These are phyloP conservation scores for Nelumbo lutea DNA, from an alignment of 164 flowering plant genomes.

Conservation along the genomic window DNA sequence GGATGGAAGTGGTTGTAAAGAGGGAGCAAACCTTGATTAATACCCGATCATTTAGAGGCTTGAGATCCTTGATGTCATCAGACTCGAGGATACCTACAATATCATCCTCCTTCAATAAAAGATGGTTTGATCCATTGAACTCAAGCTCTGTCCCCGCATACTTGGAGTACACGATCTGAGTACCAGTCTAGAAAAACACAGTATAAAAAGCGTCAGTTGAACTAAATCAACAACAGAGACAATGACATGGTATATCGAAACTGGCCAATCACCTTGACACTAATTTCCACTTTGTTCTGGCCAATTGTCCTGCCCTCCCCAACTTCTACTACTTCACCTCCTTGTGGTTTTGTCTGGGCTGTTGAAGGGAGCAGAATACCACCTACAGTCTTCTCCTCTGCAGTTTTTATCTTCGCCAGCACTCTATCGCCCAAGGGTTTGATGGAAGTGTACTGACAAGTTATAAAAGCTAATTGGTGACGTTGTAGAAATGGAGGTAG, in stretches of 20 bases:
- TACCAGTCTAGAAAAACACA: constrained; percentile 38
- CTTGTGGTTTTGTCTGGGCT: constrained; percentile 81
- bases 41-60: constrained; percentile 68
- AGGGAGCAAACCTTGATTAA: constrained; percentile 51
- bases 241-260: neutral
- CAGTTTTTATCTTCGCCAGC: constrained; percentile 63
- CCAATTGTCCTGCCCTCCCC: constrained; percentile 91
- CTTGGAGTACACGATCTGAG: constrained; percentile 67
- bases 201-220: neutral
- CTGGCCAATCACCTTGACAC: constrained; percentile 49
- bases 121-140: constrained; percentile 60
- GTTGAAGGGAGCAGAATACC: constrained; percentile 84
- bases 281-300: constrained; percentile 50
- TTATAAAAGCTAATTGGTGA: neutral
- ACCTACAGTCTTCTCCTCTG: constrained; percentile 75
- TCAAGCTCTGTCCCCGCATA: constrained; percentile 81
- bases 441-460: constrained; percentile 65
- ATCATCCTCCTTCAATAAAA: constrained; percentile 75
- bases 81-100: constrained; percentile 76
- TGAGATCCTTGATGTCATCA: constrained; percentile 67
- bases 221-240: neutral
- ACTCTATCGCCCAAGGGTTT: constrained; percentile 94
- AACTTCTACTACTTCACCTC: constrained; percentile 90
- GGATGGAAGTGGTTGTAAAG: neutral
- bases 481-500: too few species aligned